Evolutionary conservation across 2,329 filamentous ascomycete species (phyloP).

Genomic region (Nectriaceae sp.): DNA sequence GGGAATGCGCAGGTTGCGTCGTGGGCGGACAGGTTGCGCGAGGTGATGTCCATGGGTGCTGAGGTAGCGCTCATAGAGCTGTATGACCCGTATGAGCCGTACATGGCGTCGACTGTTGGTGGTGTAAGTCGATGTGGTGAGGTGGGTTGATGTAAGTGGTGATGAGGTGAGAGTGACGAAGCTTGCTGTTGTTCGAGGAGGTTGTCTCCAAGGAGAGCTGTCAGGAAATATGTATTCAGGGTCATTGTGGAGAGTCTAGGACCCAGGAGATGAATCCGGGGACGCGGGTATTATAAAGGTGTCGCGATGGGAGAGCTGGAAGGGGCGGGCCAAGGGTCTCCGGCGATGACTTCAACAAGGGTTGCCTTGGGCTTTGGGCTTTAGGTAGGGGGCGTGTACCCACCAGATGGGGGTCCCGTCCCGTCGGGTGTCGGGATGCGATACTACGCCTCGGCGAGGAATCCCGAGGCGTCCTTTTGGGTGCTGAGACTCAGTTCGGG

Average conservation of each 20-base stretch:
- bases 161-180: conserved; percentile 16
- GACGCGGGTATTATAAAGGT: conserved; percentile 28
- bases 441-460: conserved; percentile 4
- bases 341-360: conserved; percentile 17
- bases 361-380: neutral
- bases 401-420: neutral
- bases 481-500: neutral
- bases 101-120: conserved; percentile 42
- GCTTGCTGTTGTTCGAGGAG: conserved; percentile 13
- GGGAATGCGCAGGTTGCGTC: conserved; percentile 57
- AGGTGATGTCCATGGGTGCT: conserved; percentile 49
- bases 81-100: conserved; percentile 52
- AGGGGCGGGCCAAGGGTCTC: conserved; percentile 15
- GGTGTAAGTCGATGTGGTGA: conserved; percentile 11
- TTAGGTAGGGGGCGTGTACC: neutral
- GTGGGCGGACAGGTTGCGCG: conserved; percentile 41
- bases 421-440: conserved; percentile 16
- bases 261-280: conserved; percentile 21
- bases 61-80: conserved; percentile 48
- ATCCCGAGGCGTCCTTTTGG: conserved; percentile 9
- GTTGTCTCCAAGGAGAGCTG: conserved; percentile 13
- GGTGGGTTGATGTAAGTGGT: conserved; percentile 12
- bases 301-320: conserved; percentile 4
- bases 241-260: conserved; percentile 21
- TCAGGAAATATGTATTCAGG: conserved; percentile 15